phyloP scores from a whole-genome alignment of 192 early-diverging fungal genomes.

The Dissophora ornata region DNA sequence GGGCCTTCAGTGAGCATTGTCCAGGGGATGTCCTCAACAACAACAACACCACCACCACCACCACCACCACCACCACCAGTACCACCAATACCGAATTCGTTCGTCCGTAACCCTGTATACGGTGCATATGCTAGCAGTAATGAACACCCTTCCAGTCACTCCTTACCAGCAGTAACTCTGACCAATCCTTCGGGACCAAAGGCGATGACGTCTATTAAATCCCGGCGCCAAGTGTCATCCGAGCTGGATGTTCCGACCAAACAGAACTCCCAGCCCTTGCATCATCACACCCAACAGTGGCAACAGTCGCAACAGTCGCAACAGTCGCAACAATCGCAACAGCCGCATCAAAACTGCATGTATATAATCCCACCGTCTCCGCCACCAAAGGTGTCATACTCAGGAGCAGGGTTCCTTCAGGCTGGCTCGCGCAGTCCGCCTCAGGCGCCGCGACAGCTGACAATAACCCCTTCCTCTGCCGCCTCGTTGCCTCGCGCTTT shows the following conservation, averaged over 20 bases:
- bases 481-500: neutral
- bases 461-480: neutral
- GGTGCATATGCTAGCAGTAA: too few relatives aligned
- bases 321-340: neutral
- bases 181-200: neutral
- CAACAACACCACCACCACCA: too few relatives aligned
- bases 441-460: constrained; percentile 17
- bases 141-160: too few relatives aligned
- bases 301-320: neutral
- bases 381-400: neutral
- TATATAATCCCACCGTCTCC: neutral
- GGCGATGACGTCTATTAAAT: neutral
- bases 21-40: too few relatives aligned
- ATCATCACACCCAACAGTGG: neutral
- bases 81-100: too few relatives aligned
- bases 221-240: neutral
- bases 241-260: neutral
- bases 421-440: neutral
- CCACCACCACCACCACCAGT: too few relatives aligned
- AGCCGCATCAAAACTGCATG: neutral
- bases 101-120: too few relatives aligned
- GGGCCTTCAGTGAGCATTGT: too few relatives aligned
- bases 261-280: too few relatives aligned
- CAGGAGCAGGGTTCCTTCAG: neutral
- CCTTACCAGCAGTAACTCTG: too few relatives aligned